Percentiles rank a stretch among this genome's conserved stretches.
These are phyloP conservation scores for Silene uniflora DNA, from an alignment of 148 eudicot species.

Conservation along the genomic window DNA sequence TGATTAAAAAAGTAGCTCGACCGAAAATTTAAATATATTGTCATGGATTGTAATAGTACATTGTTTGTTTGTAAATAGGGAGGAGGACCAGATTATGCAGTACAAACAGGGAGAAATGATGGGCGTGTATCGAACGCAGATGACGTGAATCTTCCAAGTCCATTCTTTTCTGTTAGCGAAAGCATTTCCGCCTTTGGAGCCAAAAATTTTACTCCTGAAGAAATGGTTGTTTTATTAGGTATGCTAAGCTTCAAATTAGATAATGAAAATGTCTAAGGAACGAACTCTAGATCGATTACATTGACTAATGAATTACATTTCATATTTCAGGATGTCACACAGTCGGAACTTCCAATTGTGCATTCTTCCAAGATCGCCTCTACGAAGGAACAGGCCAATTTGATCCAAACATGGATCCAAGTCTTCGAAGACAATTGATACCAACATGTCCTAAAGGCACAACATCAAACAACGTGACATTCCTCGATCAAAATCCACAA, in stretches of 20 bases:
- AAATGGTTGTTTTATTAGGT: slow-evolving; percentile 29
- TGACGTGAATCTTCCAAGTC: slow-evolving; percentile 31
- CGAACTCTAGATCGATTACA: no score
- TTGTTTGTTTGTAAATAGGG: slow-evolving; percentile 10
- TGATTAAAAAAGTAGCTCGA: no score
- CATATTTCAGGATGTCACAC: neutral
- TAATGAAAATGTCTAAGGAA: no score
- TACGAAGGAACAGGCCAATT: neutral
- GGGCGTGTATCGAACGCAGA: slow-evolving; percentile 9
- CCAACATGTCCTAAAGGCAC: slow-evolving; percentile 18
- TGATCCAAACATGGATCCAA: slow-evolving; percentile 22
- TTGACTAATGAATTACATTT: no score
- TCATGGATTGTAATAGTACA: no score
- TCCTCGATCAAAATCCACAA: slow-evolving; percentile 21
- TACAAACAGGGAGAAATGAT: slow-evolving; percentile 31
- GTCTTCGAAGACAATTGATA: slow-evolving; percentile 13
- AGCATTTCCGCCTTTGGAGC: slow-evolving; percentile 1
- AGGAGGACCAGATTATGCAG: slow-evolving; percentile 16
- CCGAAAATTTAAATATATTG: no score
- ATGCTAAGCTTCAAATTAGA: neutral
- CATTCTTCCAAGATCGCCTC: slow-evolving; percentile 8
- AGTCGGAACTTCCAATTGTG: slow-evolving; percentile 20
- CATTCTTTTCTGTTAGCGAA: neutral
- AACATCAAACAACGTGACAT: neutral
- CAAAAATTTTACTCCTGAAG: slow-evolving; percentile 12